Conservation (phyloP, 1,284 basidiomycete species). For the Sphagnurus paluster region DNA sequence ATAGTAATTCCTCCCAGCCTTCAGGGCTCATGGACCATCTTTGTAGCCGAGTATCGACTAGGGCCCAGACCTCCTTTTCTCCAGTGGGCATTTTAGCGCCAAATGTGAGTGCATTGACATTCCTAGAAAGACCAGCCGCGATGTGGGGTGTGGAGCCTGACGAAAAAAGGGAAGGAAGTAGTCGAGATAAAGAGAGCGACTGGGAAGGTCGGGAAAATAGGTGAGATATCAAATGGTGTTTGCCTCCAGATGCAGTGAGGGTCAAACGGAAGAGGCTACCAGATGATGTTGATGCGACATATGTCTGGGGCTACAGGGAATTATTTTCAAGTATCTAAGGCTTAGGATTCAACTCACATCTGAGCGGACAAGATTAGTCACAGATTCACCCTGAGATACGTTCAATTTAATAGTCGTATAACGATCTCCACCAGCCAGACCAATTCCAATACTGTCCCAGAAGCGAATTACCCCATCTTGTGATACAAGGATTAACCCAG, state of each 20-base stretch:
- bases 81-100: slow-evolving; percentile 40
- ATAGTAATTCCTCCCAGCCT: slow-evolving; percentile 63
- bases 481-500: slow-evolving; percentile 73
- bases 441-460: slow-evolving; percentile 81
- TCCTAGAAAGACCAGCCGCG: slow-evolving; percentile 41
- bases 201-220: slow-evolving; percentile 58
- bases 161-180: slow-evolving; percentile 58
- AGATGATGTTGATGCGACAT: slow-evolving; percentile 63
- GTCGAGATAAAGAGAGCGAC: slow-evolving; percentile 53
- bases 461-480: slow-evolving; percentile 65
- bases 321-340: slow-evolving; percentile 5
- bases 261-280: slow-evolving; percentile 67
- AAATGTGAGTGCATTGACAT: slow-evolving; percentile 60
- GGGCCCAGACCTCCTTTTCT: slow-evolving; percentile 57
- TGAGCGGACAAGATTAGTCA: slow-evolving; percentile 63
- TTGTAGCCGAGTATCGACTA: slow-evolving; percentile 67
- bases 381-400: slow-evolving; percentile 54
- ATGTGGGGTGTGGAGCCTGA: slow-evolving; percentile 24
- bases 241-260: slow-evolving; percentile 67
- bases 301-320: slow-evolving; percentile 55
- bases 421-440: slow-evolving; percentile 77
- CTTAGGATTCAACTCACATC: slow-evolving; percentile 47
- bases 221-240: slow-evolving; percentile 56
- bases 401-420: slow-evolving; percentile 55
- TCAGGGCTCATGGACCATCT: slow-evolving; percentile 65